These are phyloP conservation scores for Rhodofomes roseus DNA, from an alignment of 1,284 basidiomycete genomes.

Conservation along the genomic window DNA sequence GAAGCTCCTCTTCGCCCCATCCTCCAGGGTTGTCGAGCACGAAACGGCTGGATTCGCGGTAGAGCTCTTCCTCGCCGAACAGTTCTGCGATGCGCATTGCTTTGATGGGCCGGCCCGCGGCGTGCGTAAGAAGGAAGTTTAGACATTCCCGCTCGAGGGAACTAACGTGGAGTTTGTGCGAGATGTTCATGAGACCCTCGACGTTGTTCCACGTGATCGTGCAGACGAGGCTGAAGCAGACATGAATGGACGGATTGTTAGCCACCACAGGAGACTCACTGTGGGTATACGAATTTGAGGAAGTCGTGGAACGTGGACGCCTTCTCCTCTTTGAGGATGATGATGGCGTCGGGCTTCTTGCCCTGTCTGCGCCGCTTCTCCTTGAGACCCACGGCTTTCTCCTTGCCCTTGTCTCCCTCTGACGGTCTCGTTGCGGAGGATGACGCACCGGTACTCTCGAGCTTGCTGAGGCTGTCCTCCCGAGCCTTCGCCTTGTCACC, in stretches of 20 bases:
- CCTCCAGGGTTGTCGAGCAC: conserved; percentile 88
- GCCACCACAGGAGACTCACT: conserved; percentile 43
- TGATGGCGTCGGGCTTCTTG: conserved; percentile 67
- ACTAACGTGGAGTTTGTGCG: conserved; percentile 81
- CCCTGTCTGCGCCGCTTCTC: conserved; percentile 11
- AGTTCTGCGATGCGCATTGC: conserved; percentile 88
- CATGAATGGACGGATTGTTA: background rate
- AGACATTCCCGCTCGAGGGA: conserved; percentile 78
- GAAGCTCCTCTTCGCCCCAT: conserved; percentile 80
- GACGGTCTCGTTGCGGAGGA: conserved; percentile 10
- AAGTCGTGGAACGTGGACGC: conserved; percentile 84
- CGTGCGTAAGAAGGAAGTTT: conserved; percentile 85
- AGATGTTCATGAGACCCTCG: conserved; percentile 82
- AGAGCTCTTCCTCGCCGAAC: conserved; percentile 84
- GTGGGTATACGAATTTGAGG: conserved; percentile 82
- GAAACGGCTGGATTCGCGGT: conserved; percentile 85
- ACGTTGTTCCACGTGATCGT: conserved; percentile 94
- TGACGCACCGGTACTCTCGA: conserved; percentile 22
- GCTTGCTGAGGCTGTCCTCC: conserved; percentile 30
- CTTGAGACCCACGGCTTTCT: background rate
- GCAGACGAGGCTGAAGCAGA: conserved; percentile 64
- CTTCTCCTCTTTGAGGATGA: conserved; percentile 80
- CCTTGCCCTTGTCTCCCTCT: conserved; percentile 8
- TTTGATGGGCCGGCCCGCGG: conserved; percentile 86
- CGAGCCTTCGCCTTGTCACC: conserved; percentile 29